A percentile compares a stretch with the other conserved stretches of the same genome.
phyloP scores from a whole-genome alignment of 176 grass and related monocot species.

The Avena atlantica region DNA sequence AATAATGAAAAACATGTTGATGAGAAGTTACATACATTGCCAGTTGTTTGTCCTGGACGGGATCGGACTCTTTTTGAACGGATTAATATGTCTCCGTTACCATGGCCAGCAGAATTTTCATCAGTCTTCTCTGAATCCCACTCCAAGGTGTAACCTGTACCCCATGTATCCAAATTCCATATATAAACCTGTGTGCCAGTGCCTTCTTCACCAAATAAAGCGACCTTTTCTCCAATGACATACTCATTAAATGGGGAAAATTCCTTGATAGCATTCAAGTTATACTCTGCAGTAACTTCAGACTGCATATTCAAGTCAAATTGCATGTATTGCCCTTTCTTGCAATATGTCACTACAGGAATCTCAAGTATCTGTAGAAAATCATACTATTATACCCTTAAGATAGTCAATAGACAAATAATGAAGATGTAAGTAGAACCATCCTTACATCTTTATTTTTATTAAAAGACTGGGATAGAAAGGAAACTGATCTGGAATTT shows the following conservation, averaged over 20 bases:
- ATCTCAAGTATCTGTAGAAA: constrained; percentile 81
- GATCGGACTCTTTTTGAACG: constrained; percentile 70
- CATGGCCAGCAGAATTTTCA: constrained; percentile 32
- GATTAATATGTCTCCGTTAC: constrained; percentile 74
- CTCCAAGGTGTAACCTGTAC: constrained; percentile 62
- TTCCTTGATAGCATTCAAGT: constrained; percentile 70
- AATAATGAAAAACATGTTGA: background rate
- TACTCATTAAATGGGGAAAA: constrained; percentile 88
- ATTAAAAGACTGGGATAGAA: constrained; percentile 83
- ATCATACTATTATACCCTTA: constrained; percentile 25
- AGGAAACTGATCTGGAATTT: constrained; percentile 75
- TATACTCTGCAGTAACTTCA: constrained; percentile 61
- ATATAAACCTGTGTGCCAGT: constrained; percentile 82
- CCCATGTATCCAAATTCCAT: constrained; percentile 93
- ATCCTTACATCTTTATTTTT: constrained; percentile 65
- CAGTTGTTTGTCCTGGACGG: constrained; percentile 62
- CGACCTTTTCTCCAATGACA: constrained; percentile 73
- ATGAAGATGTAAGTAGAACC: background rate
- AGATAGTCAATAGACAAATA: background rate
- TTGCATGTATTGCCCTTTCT: constrained; percentile 79
- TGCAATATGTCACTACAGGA: constrained; percentile 69
- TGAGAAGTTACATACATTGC: constrained; percentile 44
- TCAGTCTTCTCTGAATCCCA: constrained; percentile 56
- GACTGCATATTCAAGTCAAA: constrained; percentile 67
- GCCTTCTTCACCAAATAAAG: constrained; percentile 64